These are phyloP conservation scores for Isoetes taiwanensis DNA, from an alignment of 75 land plant genomes.

Conservation along the genomic window DNA sequence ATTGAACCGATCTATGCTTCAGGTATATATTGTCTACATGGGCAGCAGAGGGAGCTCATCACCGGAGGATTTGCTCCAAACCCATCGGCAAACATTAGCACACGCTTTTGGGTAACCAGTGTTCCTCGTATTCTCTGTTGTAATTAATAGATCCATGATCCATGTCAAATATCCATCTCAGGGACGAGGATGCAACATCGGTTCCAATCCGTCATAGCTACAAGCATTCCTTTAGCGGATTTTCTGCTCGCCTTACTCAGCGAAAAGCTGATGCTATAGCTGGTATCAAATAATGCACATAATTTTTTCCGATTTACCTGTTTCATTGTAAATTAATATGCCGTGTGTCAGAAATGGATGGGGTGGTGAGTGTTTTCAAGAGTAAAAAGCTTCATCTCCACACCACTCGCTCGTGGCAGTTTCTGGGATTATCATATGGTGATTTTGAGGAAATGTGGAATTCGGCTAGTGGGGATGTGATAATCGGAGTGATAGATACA, in stretches of 20 bases:
- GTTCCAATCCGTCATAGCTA: constrained; percentile 45
- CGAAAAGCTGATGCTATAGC: constrained; percentile 32
- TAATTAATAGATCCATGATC: no score
- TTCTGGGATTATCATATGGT: constrained; percentile 50
- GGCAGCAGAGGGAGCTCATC: constrained; percentile 36
- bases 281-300: no score
- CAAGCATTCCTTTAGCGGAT: constrained; percentile 46
- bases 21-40: constrained; percentile 61
- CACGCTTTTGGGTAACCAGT: no score
- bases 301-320: no score
- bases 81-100: constrained; percentile 33
- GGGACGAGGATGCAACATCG: constrained; percentile 34
- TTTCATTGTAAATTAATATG: no score
- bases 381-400: constrained; percentile 27
- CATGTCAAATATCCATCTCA: no score
- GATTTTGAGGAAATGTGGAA: no score
- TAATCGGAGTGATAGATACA: constrained; percentile 53
- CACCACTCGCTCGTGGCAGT: constrained; percentile 73
- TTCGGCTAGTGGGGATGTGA: constrained; percentile 31
- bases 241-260: constrained; percentile 49
- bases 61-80: constrained; percentile 27
- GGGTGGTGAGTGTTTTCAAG: constrained; percentile 42
- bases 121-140: no score
- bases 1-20: no score
- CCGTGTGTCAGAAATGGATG: constrained; percentile 43